Conservation (phyloP, 805 yeast species). For the Metschnikowia lachancei region DNA sequence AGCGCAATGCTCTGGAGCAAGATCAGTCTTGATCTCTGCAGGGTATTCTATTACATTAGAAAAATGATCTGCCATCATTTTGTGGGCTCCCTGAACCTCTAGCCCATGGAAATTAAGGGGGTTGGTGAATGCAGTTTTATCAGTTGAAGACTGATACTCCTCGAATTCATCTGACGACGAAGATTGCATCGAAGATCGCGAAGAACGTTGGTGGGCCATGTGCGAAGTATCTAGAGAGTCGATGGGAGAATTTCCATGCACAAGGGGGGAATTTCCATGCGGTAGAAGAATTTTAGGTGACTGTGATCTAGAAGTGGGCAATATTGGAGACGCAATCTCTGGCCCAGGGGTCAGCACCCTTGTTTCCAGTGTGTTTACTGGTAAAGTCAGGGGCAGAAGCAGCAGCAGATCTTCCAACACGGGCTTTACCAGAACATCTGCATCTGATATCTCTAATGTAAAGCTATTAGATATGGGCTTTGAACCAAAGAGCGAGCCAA, state of each 20-base stretch:
- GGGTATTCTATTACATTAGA: too few relatives aligned
- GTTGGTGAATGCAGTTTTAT: conserved; percentile 4
- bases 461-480: conserved; percentile 16
- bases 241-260: too few relatives aligned
- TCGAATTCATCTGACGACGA: conserved; percentile 4
- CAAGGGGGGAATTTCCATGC: too few relatives aligned
- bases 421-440: not conserved
- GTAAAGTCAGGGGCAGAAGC: not conserved
- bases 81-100: not conserved
- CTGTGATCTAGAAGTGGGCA: too few relatives aligned
- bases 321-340: too few relatives aligned
- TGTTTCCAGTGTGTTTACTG: not conserved
- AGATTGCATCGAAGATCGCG: not conserved
- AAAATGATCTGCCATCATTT: not conserved
- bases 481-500: conserved; percentile 32
- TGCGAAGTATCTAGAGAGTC: too few relatives aligned
- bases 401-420: too few relatives aligned
- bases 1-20: too few relatives aligned
- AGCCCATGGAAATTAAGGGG: not conserved
- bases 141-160: conserved; percentile 9
- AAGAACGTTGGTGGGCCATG: not conserved
- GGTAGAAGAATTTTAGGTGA: too few relatives aligned
- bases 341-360: too few relatives aligned
- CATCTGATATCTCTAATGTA: conserved; percentile 10
- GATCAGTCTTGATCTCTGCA: too few relatives aligned